phyloP scores from a whole-genome alignment of 2,329 filamentous ascomycete genomes.

The Aureobasidium namibiae region DNA sequence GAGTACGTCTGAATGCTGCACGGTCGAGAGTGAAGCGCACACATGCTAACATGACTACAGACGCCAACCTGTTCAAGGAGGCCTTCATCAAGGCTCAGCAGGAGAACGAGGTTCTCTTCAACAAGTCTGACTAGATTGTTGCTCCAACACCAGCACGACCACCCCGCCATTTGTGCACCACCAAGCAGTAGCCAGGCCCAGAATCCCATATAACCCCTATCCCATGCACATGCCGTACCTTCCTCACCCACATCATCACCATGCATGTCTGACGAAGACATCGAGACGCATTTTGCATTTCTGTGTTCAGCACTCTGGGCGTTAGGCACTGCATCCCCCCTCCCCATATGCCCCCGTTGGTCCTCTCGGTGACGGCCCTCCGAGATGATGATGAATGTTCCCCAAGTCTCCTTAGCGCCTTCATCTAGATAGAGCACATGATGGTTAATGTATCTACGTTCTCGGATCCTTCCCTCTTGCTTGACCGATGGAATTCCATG shows the following conservation, averaged over 20 bases:
- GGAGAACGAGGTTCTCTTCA: slow-evolving; percentile 86
- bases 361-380: slow-evolving; percentile 1
- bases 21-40: background rate
- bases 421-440: slow-evolving; percentile 13
- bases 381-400: slow-evolving; percentile 9
- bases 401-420: slow-evolving; percentile 1
- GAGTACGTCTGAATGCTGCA: slow-evolving; percentile 51
- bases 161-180: slow-evolving; percentile 6
- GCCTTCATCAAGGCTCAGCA: slow-evolving; percentile 94
- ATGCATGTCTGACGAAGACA: slow-evolving; percentile 4
- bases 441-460: slow-evolving; percentile 13
- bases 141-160: background rate
- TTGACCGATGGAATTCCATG: background rate
- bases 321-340: slow-evolving; percentile 14
- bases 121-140: slow-evolving; percentile 18
- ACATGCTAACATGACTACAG: slow-evolving; percentile 37
- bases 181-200: slow-evolving; percentile 6
- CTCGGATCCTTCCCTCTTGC: background rate
- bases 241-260: background rate
- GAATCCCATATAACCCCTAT: background rate
- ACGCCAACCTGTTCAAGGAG: slow-evolving; percentile 96
- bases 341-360: background rate
- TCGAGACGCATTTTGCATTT: slow-evolving; percentile 11
- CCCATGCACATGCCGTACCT: slow-evolving; percentile 1
- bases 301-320: slow-evolving; percentile 17